Evolutionary conservation across 202 grass and related monocot genomes (phyloP).

Genomic region (Panicum hallii): DNA sequence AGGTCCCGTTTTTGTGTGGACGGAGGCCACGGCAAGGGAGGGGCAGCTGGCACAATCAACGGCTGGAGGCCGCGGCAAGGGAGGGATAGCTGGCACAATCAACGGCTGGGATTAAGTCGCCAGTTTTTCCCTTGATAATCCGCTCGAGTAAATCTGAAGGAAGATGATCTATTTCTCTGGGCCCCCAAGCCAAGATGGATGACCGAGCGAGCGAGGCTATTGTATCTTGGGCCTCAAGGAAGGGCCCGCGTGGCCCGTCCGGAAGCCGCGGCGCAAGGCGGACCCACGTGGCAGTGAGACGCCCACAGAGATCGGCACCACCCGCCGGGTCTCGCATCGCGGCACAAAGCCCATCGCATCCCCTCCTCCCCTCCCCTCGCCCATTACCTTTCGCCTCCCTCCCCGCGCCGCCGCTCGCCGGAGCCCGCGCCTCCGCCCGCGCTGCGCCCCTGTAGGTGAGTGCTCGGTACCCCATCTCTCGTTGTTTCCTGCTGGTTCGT

Average conservation of each 20-base stretch:
- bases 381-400: not conserved
- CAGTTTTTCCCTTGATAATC: too few species aligned
- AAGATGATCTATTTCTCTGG: not conserved
- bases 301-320: not conserved
- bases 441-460: slow-evolving; percentile 35
- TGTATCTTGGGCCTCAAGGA: not conserved
- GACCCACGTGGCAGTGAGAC: slow-evolving; percentile 39
- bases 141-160: not conserved
- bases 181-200: not conserved
- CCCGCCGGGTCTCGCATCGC: slow-evolving; percentile 18
- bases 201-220: too few species aligned
- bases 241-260: not conserved
- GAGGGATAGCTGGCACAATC: not conserved
- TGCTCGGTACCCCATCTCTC: not conserved
- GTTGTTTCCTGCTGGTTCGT: not conserved
- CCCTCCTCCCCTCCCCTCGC: not conserved
- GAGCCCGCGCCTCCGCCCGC: slow-evolving; percentile 32
- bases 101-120: not conserved
- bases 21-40: not conserved
- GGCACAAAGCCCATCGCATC: slow-evolving; percentile 26
- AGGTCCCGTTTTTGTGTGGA: not conserved
- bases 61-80: too few species aligned
- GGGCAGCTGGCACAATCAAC: not conserved
- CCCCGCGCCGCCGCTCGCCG: slow-evolving; percentile 54
- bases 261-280: not conserved